Percentiles rank a stretch among this genome's conserved stretches.
These are phyloP conservation scores for Microascus cirrosus DNA, from an alignment of 2,329 filamentous ascomycete genomes.

Conservation along the genomic window DNA sequence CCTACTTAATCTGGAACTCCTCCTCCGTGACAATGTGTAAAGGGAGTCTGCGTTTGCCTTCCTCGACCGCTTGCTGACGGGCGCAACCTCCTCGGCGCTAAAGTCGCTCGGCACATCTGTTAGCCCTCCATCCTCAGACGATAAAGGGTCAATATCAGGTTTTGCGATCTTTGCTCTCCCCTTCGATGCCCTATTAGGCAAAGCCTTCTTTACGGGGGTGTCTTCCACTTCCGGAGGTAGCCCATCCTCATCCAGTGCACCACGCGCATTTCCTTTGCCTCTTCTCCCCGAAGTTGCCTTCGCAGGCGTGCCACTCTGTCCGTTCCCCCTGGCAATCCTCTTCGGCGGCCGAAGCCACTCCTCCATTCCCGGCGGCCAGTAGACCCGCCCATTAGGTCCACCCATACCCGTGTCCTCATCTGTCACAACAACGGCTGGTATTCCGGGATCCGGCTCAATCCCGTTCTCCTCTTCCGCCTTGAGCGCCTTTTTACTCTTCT, in stretches of 20 bases:
- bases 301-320: background rate
- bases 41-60: background rate
- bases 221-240: background rate
- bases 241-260: background rate
- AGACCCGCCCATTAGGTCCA: constrained; percentile 68
- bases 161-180: background rate
- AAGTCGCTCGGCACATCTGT: background rate
- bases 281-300: background rate
- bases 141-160: background rate
- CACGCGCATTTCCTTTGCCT: background rate
- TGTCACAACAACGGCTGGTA: constrained; percentile 2
- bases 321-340: constrained; percentile 44
- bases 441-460: background rate
- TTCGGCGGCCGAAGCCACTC: constrained; percentile 82
- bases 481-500: constrained; percentile 25
- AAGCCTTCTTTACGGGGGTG: background rate
- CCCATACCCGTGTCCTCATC: constrained; percentile 49
- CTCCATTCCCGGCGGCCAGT: constrained; percentile 85
- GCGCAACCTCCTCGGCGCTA: background rate
- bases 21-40: background rate
- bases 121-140: background rate
- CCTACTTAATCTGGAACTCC: background rate
- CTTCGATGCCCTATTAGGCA: background rate
- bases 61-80: background rate
- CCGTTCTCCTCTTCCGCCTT: constrained; percentile 20